phyloP scores from a whole-genome alignment of 176 grass and related monocot genomes.

The Oryza punctata region DNA sequence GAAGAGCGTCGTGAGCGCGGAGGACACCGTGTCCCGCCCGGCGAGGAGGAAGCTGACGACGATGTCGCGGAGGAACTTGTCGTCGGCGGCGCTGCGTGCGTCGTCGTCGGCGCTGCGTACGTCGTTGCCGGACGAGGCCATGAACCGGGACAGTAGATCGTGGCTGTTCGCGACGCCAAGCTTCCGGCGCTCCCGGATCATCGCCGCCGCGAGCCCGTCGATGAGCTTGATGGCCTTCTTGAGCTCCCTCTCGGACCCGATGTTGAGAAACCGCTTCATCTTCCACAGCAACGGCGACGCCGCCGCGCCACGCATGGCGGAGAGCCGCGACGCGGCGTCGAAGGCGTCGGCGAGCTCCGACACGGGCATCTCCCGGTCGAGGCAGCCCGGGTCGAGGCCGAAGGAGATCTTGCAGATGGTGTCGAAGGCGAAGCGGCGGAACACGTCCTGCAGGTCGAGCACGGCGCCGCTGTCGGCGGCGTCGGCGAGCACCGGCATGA shows the following conservation, averaged over 20 bases:
- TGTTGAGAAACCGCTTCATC: conserved; percentile 59
- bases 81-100: conserved; percentile 26
- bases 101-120: neutral
- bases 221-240: conserved; percentile 48
- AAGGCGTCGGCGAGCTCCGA: conserved; percentile 64
- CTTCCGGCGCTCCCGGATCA: conserved; percentile 64
- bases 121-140: conserved; percentile 34
- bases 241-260: conserved; percentile 74
- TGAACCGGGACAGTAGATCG: conserved; percentile 85
- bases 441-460: conserved; percentile 82
- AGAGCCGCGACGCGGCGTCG: conserved; percentile 56
- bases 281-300: conserved; percentile 61
- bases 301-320: conserved; percentile 41
- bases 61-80: conserved; percentile 85
- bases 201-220: conserved; percentile 50
- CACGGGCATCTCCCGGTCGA: conserved; percentile 50
- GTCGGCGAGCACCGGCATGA: conserved; percentile 53
- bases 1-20: conserved; percentile 71
- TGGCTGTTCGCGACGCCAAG: conserved; percentile 45
- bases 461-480: conserved; percentile 25
- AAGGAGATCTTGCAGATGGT: conserved; percentile 87
- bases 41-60: conserved; percentile 84
- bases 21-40: conserved; percentile 73
- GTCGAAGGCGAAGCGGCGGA: conserved; percentile 75
- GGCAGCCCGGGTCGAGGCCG: conserved; percentile 65